Base-by-base conservation (phyloP, 208 protist species). In the Tritrichomonas foetus region DNA sequence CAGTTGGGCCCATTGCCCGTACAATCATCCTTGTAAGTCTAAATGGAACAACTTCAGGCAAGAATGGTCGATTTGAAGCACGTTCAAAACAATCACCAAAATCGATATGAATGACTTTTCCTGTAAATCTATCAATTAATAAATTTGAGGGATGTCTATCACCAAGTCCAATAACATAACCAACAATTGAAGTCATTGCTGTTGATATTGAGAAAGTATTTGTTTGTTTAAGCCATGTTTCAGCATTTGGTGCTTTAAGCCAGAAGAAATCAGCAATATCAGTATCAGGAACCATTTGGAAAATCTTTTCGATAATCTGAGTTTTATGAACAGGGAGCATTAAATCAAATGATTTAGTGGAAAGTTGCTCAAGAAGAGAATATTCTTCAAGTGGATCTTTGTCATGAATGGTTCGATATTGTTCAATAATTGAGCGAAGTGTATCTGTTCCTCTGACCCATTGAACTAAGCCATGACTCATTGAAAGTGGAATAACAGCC, bases 71-170 rank as follows among this genome's bases (percentile, higher is more conserved):
- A 16, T 94, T 93, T 3, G 84, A 92, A 33, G 93, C 94, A 2
- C 94, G 92, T 47, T 95, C 94, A 41, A 95, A 95, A 33, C 94
- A 95, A 39, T 94, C 89, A 93, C 57, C 57, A 55, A 72, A 93
- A 66, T 93, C 89, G 41, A 93, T 93, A 49, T 93, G 89, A 93
- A 93, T 39, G 20, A 93, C 55, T 93, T 93, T 69, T n/a, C 89
- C 89, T 27, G 89, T 74, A 2, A 64, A 50, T 57, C 33, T 49
- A 64, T 93, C 55, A 22, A 93, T 57, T 64, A 93, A 50, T 0
- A 93, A 36, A 44, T 93, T 93, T 14, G 36, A 47, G 25, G 57
- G 50, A 69, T 93, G 89, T 30, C 89, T 0, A 33, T 93, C 89
- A 5, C 89, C 89, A 0, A 93, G 55, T 14, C 89, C 89, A 41